phyloP scores from a whole-genome alignment of 1,284 basidiomycete species.

The Trichosporon ovoides region DNA sequence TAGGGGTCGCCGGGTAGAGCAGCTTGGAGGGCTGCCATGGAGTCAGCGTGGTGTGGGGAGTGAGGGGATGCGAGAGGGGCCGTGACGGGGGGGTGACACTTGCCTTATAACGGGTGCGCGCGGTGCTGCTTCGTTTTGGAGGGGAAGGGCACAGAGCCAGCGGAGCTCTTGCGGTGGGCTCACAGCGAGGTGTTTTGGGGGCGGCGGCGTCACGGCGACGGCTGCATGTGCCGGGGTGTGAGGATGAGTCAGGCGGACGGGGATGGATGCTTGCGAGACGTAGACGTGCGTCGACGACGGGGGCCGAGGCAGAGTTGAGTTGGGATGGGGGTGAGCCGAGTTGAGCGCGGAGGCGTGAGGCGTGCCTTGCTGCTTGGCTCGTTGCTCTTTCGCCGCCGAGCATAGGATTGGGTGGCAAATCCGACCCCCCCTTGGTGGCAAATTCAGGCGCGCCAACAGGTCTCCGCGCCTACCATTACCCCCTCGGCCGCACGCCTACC shows the following conservation, averaged over 20 bases:
- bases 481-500: background rate
- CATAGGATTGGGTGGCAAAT: constrained; percentile 7
- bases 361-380: constrained; percentile 2
- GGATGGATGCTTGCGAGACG: constrained; percentile 1
- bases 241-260: too few species aligned
- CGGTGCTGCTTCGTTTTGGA: background rate
- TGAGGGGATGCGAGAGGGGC: background rate
- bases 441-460: background rate
- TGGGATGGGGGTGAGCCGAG: background rate
- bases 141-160: background rate
- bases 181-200: too few species aligned
- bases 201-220: too few species aligned
- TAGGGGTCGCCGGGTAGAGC: background rate
- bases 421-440: constrained; percentile 1
- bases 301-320: background rate
- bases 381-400: constrained; percentile 4
- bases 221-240: too few species aligned
- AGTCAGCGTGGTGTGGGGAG: constrained; percentile 6
- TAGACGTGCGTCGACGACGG: background rate
- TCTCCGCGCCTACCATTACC: background rate
- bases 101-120: constrained; percentile 7
- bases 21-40: constrained; percentile 1
- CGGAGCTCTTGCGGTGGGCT: too few species aligned
- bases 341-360: too few species aligned
- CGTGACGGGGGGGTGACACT: constrained; percentile 10